Percentiles rank a stretch among this genome's conserved stretches.
Evolutionary conservation across 1,284 basidiomycete species (phyloP).

Genomic region (Lentinula novae-zelandiae): DNA sequence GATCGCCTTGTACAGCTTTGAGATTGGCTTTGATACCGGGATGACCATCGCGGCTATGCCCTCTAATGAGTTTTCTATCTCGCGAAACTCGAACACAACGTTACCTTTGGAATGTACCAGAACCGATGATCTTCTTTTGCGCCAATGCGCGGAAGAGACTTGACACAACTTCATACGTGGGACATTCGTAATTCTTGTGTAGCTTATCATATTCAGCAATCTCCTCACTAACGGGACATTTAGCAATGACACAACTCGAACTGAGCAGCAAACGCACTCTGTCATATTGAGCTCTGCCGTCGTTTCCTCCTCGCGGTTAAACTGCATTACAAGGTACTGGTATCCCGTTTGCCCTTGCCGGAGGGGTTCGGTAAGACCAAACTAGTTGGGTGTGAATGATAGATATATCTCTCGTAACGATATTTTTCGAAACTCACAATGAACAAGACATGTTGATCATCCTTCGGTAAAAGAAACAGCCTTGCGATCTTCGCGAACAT

Average conservation of each 20-base stretch:
- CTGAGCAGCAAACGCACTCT: constrained; percentile 55
- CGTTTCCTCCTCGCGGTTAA: constrained; percentile 94
- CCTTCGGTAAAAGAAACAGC: constrained; percentile 94
- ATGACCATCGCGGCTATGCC: constrained; percentile 67
- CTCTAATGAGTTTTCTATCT: not conserved
- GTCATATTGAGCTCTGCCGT: constrained; percentile 93
- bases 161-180: constrained; percentile 95
- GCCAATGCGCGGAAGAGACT: constrained; percentile 91
- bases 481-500: constrained; percentile 87
- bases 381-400: constrained; percentile 35
- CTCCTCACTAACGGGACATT: constrained; percentile 49
- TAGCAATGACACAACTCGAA: not conserved
- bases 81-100: not conserved
- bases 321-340: constrained; percentile 97
- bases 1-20: constrained; percentile 95
- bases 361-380: constrained; percentile 89
- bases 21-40: constrained; percentile 94
- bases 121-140: constrained; percentile 86
- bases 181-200: constrained; percentile 89
- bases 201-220: constrained; percentile 77
- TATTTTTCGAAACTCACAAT: constrained; percentile 56
- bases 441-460: constrained; percentile 95
- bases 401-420: not conserved
- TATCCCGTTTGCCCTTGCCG: constrained; percentile 98
- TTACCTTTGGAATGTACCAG: constrained; percentile 83